Percentiles rank a stretch among this genome's conserved stretches.
Conservation (phyloP, 1,139 yeast genomes). For the Pichia sp. region DNA sequence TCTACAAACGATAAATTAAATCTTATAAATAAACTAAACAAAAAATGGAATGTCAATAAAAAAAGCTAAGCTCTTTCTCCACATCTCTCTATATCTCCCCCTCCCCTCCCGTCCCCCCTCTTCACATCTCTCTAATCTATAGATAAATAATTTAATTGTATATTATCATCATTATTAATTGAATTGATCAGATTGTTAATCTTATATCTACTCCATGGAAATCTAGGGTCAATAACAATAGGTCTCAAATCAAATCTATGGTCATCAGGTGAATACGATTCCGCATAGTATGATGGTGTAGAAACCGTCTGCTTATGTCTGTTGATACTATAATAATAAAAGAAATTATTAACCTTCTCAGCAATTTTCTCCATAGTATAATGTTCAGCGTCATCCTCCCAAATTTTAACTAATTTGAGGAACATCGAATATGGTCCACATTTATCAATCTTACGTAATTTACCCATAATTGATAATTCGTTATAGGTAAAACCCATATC, state of each 20-base stretch:
- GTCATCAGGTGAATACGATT: conserved; percentile 96
- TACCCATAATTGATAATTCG: conserved; percentile 87
- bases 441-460: conserved; percentile 81
- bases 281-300: conserved; percentile 97
- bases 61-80: no score
- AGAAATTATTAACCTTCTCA: conserved; percentile 84
- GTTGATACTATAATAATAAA: conserved; percentile 88
- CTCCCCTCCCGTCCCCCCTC: no score
- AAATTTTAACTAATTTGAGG: conserved; percentile 77
- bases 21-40: conserved; percentile 36
- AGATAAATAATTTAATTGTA: conserved; percentile 34
- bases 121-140: conserved; percentile 39
- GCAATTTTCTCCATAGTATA: conserved; percentile 82
- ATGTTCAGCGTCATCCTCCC: conserved; percentile 86
- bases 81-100: no score
- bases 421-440: conserved; percentile 97
- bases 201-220: conserved; percentile 83
- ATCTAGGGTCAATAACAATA: conserved; percentile 83
- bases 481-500: conserved; percentile 99
- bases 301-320: conserved; percentile 95
- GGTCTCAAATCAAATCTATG: conserved; percentile 94
- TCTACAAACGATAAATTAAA: conserved; percentile 24
- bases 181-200: conserved; percentile 68
- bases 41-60: conserved; percentile 49
- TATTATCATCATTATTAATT: conserved; percentile 34